phyloP scores from a whole-genome alignment of 2,329 filamentous ascomycete species.

The Diaporthe nobilis region DNA sequence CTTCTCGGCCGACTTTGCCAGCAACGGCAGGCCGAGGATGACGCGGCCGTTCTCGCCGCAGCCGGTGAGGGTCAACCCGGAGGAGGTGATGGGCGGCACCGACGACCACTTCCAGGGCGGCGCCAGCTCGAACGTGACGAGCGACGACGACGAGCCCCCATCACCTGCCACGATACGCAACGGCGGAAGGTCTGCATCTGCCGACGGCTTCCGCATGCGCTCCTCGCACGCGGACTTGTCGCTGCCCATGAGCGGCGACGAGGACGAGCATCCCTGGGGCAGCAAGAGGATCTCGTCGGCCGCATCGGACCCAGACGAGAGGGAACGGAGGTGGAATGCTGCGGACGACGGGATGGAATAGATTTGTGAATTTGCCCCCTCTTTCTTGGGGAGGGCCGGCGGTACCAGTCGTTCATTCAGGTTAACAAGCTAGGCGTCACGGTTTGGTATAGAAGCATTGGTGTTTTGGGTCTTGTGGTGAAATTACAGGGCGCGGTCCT shows the following conservation, averaged over 20 bases:
- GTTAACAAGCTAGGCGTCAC: conserved; percentile 41
- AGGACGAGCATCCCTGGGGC: conserved; percentile 25
- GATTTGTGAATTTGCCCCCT: background rate
- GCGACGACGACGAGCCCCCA: conserved; percentile 41
- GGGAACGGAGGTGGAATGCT: conserved; percentile 41
- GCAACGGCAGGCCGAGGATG: conserved; percentile 67
- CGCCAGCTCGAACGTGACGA: conserved; percentile 35
- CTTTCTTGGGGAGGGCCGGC: background rate
- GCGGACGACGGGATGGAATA: conserved; percentile 32
- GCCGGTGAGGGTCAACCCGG: conserved; percentile 54
- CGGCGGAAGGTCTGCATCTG: conserved; percentile 38
- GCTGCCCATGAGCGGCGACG: conserved; percentile 25
- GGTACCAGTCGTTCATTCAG: conserved; percentile 22
- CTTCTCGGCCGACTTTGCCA: conserved; percentile 57
- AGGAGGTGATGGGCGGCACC: conserved; percentile 49
- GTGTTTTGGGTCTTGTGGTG: conserved; percentile 13
- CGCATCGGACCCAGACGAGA: conserved; percentile 41
- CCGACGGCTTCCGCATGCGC: conserved; percentile 25
- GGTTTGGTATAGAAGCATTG: conserved; percentile 32
- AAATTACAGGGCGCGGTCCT: conserved; percentile 9
- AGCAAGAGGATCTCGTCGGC: conserved; percentile 42
- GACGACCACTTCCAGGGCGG: conserved; percentile 43
- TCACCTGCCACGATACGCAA: conserved; percentile 40
- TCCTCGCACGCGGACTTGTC: conserved; percentile 32
- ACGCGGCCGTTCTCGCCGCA: conserved; percentile 74